phyloP scores from a whole-genome alignment of 2,329 filamentous ascomycete genomes.

The Xylariaceae sp. region DNA sequence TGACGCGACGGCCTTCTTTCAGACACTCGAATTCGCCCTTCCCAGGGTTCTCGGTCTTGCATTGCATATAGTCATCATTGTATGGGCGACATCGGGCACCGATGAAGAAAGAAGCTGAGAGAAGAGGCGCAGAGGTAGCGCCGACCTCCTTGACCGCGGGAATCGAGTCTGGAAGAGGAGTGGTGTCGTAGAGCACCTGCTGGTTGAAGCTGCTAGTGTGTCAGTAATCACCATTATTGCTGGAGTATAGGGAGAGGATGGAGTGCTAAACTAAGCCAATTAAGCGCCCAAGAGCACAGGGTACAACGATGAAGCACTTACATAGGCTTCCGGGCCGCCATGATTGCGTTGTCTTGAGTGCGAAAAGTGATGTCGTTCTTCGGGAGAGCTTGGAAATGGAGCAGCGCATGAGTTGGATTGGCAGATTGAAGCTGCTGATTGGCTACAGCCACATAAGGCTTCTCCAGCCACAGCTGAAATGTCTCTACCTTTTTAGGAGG shows the following conservation, averaged over 20 bases:
- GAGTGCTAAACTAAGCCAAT: constrained; percentile 23
- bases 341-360: constrained; percentile 48
- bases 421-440: constrained; percentile 44
- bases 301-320: constrained; percentile 43
- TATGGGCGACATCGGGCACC: constrained; percentile 91
- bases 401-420: constrained; percentile 32
- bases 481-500: background rate
- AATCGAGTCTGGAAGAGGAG: constrained; percentile 89
- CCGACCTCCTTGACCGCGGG: constrained; percentile 94
- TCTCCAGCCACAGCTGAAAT: constrained; percentile 12
- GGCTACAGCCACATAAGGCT: constrained; percentile 36
- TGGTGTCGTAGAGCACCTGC: constrained; percentile 91
- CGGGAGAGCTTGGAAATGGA: constrained; percentile 37
- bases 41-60: constrained; percentile 93
- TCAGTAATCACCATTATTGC: constrained; percentile 3
- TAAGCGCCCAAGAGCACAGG: background rate
- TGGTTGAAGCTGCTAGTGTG: constrained; percentile 80
- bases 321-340: constrained; percentile 67
- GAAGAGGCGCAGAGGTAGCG: constrained; percentile 86
- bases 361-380: constrained; percentile 26
- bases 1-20: constrained; percentile 95
- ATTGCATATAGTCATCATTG: constrained; percentile 99
- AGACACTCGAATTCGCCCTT: constrained; percentile 92
- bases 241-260: background rate
- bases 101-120: constrained; percentile 95